Evolutionary conservation across 352 stramenopile genomes (phyloP).

Genomic region (Phytophthora europaea): DNA sequence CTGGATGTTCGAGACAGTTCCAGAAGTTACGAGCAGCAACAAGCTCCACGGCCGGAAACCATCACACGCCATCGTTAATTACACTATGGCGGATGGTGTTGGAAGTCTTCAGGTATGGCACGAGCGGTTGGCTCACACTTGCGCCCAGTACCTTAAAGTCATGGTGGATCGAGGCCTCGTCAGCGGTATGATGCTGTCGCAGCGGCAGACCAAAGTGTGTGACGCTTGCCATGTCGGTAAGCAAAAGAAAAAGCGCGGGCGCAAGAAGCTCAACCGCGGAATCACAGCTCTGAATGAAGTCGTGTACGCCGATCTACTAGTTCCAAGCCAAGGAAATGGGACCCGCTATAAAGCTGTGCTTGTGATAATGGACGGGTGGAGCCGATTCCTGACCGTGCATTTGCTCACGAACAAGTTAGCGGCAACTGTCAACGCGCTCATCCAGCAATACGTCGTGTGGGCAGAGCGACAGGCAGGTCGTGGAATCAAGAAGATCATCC

Average conservation of each 20-base stretch:
- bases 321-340: slow-evolving; percentile 5
- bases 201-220: background rate
- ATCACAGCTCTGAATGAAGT: slow-evolving; percentile 8
- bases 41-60: no score
- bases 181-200: slow-evolving; percentile 1
- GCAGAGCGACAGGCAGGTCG: slow-evolving; percentile 10
- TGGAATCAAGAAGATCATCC: slow-evolving; percentile 17
- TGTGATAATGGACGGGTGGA: slow-evolving; percentile 20
- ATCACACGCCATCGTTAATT: slow-evolving; percentile 8
- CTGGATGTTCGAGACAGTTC: slow-evolving; percentile 6
- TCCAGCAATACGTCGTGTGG: slow-evolving; percentile 19
- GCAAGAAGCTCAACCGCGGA: slow-evolving; percentile 4
- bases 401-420: slow-evolving; percentile 6
- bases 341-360: slow-evolving; percentile 8
- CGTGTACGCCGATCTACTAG: slow-evolving; percentile 12
- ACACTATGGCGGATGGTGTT: background rate
- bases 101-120: background rate
- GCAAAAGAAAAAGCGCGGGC: slow-evolving; percentile 8
- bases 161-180: slow-evolving; percentile 8
- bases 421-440: slow-evolving; percentile 4
- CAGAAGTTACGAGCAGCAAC: no score
- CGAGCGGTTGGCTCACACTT: background rate
- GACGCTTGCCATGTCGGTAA: slow-evolving; percentile 15
- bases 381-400: slow-evolving; percentile 8
- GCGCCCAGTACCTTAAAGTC: slow-evolving; percentile 7